phyloP scores from a whole-genome alignment of 306 rosid species.

The Myrica gale region DNA sequence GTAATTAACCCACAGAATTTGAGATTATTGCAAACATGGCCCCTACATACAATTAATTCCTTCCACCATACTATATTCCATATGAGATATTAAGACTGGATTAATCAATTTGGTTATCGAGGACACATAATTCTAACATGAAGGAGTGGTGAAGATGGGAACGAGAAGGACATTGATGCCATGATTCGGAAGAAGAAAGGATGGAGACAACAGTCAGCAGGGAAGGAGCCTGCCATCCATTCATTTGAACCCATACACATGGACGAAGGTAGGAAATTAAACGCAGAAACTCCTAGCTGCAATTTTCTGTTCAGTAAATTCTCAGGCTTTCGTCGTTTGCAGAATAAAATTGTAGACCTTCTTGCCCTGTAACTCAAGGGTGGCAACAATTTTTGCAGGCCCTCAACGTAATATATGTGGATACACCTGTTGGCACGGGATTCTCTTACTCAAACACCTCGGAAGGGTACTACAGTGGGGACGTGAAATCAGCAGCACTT shows the following conservation, averaged over 20 bases:
- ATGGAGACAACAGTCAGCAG: too few species aligned
- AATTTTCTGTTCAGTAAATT: neutral
- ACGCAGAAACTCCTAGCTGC: neutral
- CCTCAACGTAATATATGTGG: constrained; percentile 26
- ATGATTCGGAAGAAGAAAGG: too few species aligned
- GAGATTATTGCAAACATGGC: too few species aligned
- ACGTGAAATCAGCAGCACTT: constrained; percentile 18
- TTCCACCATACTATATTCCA: too few species aligned
- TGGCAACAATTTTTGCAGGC: constrained; percentile 11
- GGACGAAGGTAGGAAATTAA: constrained; percentile 25
- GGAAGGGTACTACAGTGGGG: constrained; percentile 25
- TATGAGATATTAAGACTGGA: too few species aligned
- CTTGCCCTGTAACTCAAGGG: neutral
- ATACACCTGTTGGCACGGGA: constrained; percentile 32
- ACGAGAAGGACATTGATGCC: too few species aligned
- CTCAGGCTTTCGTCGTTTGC: too few species aligned
- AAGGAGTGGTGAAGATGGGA: too few species aligned
- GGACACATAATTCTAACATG: too few species aligned
- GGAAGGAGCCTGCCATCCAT: constrained; percentile 23
- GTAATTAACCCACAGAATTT: too few species aligned
- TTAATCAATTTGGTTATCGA: too few species aligned
- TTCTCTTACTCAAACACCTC: constrained; percentile 29
- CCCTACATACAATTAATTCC: too few species aligned
- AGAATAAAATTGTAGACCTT: neutral
- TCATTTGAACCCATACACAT: constrained; percentile 25